These are phyloP conservation scores for Penicillium nucicola DNA, from an alignment of 495 filamentous ascomycete species.

Conservation along the genomic window DNA sequence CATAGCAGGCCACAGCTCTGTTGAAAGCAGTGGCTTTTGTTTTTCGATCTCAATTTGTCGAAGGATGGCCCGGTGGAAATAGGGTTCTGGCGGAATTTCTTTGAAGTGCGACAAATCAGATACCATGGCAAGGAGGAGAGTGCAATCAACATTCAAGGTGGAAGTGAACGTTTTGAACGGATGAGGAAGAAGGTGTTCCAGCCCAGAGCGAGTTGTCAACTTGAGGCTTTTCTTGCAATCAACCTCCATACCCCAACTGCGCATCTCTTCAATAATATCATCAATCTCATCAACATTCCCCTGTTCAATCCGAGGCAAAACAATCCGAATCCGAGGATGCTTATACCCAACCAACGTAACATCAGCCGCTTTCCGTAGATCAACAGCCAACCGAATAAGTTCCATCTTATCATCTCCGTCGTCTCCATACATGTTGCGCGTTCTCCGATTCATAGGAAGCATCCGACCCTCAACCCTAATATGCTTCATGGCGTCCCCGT, in stretches of 20 bases:
- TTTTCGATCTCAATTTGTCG: constrained; percentile 66
- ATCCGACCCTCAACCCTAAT: constrained; percentile 26
- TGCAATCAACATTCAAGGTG: constrained; percentile 70
- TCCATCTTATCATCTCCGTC: constrained; percentile 50
- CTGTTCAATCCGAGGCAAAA: constrained; percentile 56
- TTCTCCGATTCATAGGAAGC: too few species aligned
- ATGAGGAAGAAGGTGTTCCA: constrained; percentile 50
- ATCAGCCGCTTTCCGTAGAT: constrained; percentile 51
- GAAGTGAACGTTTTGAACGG: constrained; percentile 53
- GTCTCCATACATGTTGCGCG: constrained; percentile 9
- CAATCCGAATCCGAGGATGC: constrained; percentile 56
- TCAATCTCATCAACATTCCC: constrained; percentile 52
- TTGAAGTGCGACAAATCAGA: constrained; percentile 67
- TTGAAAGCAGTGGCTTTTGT: constrained; percentile 55
- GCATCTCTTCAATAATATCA: constrained; percentile 53
- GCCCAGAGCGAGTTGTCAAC: constrained; percentile 23
- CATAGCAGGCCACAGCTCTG: constrained; percentile 63
- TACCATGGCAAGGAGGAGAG: constrained; percentile 65
- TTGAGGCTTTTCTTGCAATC: constrained; percentile 35
- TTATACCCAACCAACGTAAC: constrained; percentile 54
- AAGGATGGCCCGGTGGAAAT: constrained; percentile 54
- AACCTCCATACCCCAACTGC: constrained; percentile 53
- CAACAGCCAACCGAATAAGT: constrained; percentile 55
- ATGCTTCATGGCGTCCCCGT: constrained; percentile 27
- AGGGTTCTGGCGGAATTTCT: constrained; percentile 28